Base-by-base conservation (phyloP, 78 protist species). In the Creolimax fragrantissima region DNA sequence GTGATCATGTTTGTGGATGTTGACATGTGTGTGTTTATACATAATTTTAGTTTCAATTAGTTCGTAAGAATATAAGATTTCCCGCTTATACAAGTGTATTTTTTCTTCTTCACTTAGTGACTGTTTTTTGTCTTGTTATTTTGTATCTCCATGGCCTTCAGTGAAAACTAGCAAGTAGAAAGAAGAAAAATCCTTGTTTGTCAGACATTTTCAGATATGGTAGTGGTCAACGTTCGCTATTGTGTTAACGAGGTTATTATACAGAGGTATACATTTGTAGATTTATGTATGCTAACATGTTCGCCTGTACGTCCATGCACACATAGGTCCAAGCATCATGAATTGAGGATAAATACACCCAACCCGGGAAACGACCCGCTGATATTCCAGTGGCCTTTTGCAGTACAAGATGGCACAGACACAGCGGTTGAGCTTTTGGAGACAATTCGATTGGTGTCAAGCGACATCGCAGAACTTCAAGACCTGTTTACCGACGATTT, bases 401-500 rank as follows among this genome's bases (percentile, higher is more conserved):
- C 35, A 84, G 35, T 84, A 35, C 43, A 84, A 84, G 88, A 84
- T 37, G 88, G 36, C 6, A 35, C 32, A 2, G 88, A 84, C 88
- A 24, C 88, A 6, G 88, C 88, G 11, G 32, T 36, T 35, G 88
- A 84, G 32, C 35, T 84, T 35, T 36, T 84, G 11, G 88, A 84
- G 32, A 84, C 88, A 35, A 84, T 84, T 84, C 88, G 88, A 11
- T 84, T 84, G 88, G 88, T 84, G 88, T 36, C 35, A 37, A 37
- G 88, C 35, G 88, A 84, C 32, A 37, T 84, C 35, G 11, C 24
- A 58, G 74, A 58, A 24, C 74, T 58, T 17, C 74, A 58, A 58
- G 74, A 58, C 74, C 74, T 58, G 74, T 58, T 58, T 58, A 58
- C 74, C 39, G 74, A 58, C 1, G 74, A 58, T 24, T 32, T 24